Evolutionary conservation across 164 flowering plant species (phyloP).

Genomic region (Magnolia sinica): DNA sequence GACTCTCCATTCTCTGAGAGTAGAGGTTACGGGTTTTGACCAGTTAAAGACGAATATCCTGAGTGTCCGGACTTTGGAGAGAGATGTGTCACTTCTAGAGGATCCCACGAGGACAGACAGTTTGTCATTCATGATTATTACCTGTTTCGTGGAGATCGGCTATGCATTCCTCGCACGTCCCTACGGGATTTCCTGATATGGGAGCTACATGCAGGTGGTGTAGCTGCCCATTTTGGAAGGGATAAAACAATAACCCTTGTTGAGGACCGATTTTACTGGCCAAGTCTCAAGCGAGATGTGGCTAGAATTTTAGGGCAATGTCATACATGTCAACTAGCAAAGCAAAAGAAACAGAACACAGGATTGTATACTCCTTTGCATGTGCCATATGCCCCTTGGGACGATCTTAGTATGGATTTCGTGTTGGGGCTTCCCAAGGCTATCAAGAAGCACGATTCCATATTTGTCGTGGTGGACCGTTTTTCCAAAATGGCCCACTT

Average conservation of each 20-base stretch:
- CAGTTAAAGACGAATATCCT: not conserved
- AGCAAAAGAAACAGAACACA: not conserved
- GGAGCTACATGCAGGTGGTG: too few species aligned
- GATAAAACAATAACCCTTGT: too few species aligned
- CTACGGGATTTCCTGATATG: too few species aligned
- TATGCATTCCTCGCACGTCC: not conserved
- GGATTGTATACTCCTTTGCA: not conserved
- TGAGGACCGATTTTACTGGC: too few species aligned
- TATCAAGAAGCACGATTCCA: not conserved
- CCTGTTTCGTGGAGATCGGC: not conserved
- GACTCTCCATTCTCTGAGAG: too few species aligned
- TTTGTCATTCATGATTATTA: not conserved
- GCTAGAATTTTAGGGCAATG: too few species aligned
- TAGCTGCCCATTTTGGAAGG: too few species aligned
- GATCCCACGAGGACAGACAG: not conserved
- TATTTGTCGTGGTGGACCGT: conserved; percentile 1
- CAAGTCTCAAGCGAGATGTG: too few species aligned
- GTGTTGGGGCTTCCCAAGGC: not conserved
- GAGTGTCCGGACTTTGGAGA: not conserved
- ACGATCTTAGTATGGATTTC: conserved; percentile 1
- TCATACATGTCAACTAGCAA: not conserved
- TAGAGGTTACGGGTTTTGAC: too few species aligned
- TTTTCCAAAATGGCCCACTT: not conserved
- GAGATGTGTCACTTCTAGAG: not conserved
- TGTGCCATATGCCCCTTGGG: not conserved